A percentile compares a stretch with the other conserved stretches of the same genome.
Evolutionary conservation across 2,329 filamentous ascomycete genomes (phyloP).

Genomic region (Cladosporium velox): DNA sequence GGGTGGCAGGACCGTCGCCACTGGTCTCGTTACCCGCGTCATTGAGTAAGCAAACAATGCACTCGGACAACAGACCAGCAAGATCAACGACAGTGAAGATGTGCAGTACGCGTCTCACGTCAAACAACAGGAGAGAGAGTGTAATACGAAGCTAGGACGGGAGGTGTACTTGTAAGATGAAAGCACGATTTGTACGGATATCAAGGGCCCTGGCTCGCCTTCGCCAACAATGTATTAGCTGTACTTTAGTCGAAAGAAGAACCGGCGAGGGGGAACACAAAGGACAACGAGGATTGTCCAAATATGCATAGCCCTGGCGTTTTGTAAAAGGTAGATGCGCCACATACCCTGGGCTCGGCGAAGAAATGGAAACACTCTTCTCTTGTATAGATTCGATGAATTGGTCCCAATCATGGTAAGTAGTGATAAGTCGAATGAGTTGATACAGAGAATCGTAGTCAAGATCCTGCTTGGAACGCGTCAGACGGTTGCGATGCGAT

Average conservation of each 20-base stretch:
- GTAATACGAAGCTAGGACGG: slow-evolving; percentile 2
- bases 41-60: slow-evolving; percentile 35
- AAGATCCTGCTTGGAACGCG: neutral
- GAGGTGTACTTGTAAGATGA: slow-evolving; percentile 15
- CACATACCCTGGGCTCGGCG: slow-evolving; percentile 16
- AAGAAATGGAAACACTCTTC: slow-evolving; percentile 18
- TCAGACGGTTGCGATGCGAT: neutral
- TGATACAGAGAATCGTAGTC: too few relatives aligned
- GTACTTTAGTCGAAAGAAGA: slow-evolving; percentile 9
- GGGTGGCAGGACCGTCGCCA: slow-evolving; percentile 68
- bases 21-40: slow-evolving; percentile 43
- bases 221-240: slow-evolving; percentile 13
- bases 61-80: neutral
- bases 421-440: too few relatives aligned
- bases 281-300: slow-evolving; percentile 8
- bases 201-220: slow-evolving; percentile 11
- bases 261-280: neutral
- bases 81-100: neutral
- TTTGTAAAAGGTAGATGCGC: slow-evolving; percentile 16
- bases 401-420: neutral
- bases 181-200: slow-evolving; percentile 15
- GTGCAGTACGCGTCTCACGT: slow-evolving; percentile 3
- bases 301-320: slow-evolving; percentile 19
- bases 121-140: slow-evolving; percentile 9
- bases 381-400: neutral